phyloP scores from a whole-genome alignment of 2,329 filamentous ascomycete genomes.

The Alternaria sp. region DNA sequence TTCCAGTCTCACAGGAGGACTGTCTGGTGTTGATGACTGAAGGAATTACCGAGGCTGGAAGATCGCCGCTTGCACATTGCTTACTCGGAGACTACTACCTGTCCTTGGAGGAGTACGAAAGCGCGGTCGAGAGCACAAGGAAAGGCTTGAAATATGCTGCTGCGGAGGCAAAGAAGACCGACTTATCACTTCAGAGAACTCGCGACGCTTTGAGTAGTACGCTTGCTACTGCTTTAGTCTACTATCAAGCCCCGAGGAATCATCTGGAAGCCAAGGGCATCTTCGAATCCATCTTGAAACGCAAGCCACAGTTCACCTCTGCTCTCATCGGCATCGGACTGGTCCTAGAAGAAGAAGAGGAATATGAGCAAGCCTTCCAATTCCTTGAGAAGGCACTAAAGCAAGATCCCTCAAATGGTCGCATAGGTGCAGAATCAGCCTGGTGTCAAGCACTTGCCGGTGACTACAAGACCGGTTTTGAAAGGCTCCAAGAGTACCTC shows the following conservation, averaged over 20 bases:
- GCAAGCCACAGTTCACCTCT: conserved; percentile 76
- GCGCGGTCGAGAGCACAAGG: conserved; percentile 77
- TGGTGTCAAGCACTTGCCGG: conserved; percentile 90
- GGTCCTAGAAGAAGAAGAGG: conserved; percentile 91
- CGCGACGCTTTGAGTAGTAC: conserved; percentile 76
- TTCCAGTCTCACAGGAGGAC: conserved; percentile 74
- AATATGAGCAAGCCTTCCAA: conserved; percentile 80
- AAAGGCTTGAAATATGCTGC: conserved; percentile 70
- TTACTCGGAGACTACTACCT: conserved; percentile 85
- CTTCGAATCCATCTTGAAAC: conserved; percentile 80
- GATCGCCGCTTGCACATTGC: conserved; percentile 82
- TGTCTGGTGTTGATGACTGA: conserved; percentile 78
- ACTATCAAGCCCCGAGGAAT: conserved; percentile 87
- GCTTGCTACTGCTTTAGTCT: conserved; percentile 86
- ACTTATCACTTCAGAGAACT: conserved; percentile 66
- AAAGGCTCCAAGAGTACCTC: conserved; percentile 74
- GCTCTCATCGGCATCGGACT: conserved; percentile 89
- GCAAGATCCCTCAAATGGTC: conserved; percentile 75
- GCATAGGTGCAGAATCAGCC: conserved; percentile 83
- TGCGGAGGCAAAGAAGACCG: conserved; percentile 69
- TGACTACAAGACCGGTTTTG: conserved; percentile 70
- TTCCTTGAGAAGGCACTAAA: conserved; percentile 79
- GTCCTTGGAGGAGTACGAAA: conserved; percentile 83
- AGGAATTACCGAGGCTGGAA: conserved; percentile 56
- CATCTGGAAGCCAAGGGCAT: conserved; percentile 87